phyloP scores from a whole-genome alignment of 768 basidiomycete species.

The Tricholoma saponaceum region DNA sequence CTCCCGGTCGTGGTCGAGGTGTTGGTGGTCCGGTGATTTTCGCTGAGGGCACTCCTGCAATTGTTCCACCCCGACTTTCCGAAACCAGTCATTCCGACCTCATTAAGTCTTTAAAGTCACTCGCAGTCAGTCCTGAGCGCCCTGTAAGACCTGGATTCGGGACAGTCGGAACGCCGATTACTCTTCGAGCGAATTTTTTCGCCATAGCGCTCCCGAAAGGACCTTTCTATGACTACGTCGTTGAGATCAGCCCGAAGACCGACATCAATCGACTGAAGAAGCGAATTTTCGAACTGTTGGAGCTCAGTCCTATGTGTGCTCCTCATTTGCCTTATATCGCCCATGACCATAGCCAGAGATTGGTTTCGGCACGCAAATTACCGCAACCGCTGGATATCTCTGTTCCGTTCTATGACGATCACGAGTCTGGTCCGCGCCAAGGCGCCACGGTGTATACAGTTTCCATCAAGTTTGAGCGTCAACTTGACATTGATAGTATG shows the following conservation, averaged over 20 bases:
- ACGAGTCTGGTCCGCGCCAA: conserved; percentile 28
- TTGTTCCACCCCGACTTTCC: conserved; percentile 32
- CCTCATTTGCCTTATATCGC: conserved; percentile 43
- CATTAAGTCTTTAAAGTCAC: conserved; percentile 32
- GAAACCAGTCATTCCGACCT: conserved; percentile 31
- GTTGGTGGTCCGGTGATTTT: conserved; percentile 33
- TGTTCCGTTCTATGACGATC: conserved; percentile 40
- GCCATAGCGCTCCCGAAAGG: conserved; percentile 43
- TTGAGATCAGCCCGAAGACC: conserved; percentile 46
- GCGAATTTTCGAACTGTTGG: conserved; percentile 55
- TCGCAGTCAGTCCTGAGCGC: conserved; percentile 28
- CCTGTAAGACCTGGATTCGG: conserved; percentile 60
- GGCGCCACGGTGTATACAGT: conserved; percentile 39
- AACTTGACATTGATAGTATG: conserved; percentile 32
- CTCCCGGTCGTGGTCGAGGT: conserved; percentile 18
- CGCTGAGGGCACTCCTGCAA: conserved; percentile 28
- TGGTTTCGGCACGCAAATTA: conserved; percentile 42
- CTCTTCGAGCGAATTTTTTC: conserved; percentile 63
- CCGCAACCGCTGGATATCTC: conserved; percentile 40
- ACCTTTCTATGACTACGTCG: conserved; percentile 51
- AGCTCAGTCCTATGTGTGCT: conserved; percentile 30
- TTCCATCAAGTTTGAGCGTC: conserved; percentile 35
- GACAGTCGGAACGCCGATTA: conserved; percentile 42
- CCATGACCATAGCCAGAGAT: conserved; percentile 43
- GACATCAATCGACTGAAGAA: conserved; percentile 39